Base-by-base conservation (phyloP, 2,329 filamentous ascomycete species). In the Triangularia setosa region DNA sequence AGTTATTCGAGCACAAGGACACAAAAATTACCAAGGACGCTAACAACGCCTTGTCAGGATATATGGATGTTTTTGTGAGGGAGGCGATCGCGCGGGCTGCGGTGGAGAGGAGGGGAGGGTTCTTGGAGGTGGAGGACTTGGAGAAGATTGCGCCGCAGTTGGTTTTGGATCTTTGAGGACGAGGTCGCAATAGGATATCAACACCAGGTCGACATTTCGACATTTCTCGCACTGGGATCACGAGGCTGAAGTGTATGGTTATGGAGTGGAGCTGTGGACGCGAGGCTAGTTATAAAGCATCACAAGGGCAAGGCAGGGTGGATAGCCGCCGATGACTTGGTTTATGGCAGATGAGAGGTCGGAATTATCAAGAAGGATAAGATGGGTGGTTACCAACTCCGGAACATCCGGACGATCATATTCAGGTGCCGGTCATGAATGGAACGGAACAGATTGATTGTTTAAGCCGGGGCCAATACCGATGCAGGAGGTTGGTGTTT, bases 21-120 rank as follows among this genome's bases (percentile, higher is more conserved):
- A 93, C 90, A 24, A 83, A 89, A 69, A 87, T 97, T 68, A 88
- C 88, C 7, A 88, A 86, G 71, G 90, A 93, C 72, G 92, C 92
- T 3, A 91, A 93, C 74, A 83, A 80, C 6, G 85, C 93, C 1
- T 84, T 93, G 64, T 90, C 87, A 14, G 92, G 90, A 78, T 98
- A 98, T 75, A 84, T 97, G 76, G 92, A 97, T 76, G 86, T 94
- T 0, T 98, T 97, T 78, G 90, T 97, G 61, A 84, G 90, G 67
- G 94, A 98, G 79, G 92, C 92, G 1, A 87, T 98, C 74, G 92
- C 92, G 16, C 79, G 94, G 73, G 88, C 91, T 44, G 86, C 88
- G 9, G 87, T 87, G 64, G 90, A 92, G 80, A 88, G 89, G 73
- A 80, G 81, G 30, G 82, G 86, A 64, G 87, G 85, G 3, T 93